Evolutionary conservation across 805 yeast species (phyloP).

Genomic region (Yarrowia deformans): DNA sequence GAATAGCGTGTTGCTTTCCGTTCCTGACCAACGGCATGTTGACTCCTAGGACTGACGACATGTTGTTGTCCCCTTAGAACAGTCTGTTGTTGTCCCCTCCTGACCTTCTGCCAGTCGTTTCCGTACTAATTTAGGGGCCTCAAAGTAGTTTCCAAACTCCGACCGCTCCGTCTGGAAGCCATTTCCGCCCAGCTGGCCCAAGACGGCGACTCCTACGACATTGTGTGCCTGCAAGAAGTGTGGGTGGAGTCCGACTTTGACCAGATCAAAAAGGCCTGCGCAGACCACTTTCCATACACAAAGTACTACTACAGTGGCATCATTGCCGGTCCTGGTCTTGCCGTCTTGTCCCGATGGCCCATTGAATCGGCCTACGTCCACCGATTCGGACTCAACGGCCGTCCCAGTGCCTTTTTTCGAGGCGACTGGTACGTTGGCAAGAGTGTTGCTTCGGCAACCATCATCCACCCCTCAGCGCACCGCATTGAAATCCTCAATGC

Average conservation of each 20-base stretch:
- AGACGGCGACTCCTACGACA: constrained; percentile 64
- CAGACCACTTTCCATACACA: constrained; percentile 62
- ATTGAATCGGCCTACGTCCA: constrained; percentile 79
- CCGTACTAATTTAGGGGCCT: constrained; percentile 64
- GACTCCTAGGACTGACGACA: no score
- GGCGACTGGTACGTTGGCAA: constrained; percentile 99
- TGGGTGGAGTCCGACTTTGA: constrained; percentile 91
- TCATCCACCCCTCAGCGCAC: constrained; percentile 59
- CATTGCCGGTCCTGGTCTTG: constrained; percentile 91
- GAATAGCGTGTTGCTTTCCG: no score
- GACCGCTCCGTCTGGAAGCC: constrained; percentile 70
- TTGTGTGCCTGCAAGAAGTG: constrained; percentile 92
- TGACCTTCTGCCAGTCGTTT: constrained; percentile 1
- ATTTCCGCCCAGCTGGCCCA: constrained; percentile 71
- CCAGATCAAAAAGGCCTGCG: constrained; percentile 59
- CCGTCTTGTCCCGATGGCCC: constrained; percentile 81
- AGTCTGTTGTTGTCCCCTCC: background rate
- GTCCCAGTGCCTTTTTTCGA: constrained; percentile 90
- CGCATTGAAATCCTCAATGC: constrained; percentile 81
- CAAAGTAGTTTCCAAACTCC: constrained; percentile 75
- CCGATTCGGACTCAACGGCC: constrained; percentile 89
- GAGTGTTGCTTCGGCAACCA: constrained; percentile 74
- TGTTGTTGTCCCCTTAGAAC: no score
- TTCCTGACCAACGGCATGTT: no score
- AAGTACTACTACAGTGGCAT: constrained; percentile 84